Evolutionary conservation across 1,139 yeast species (phyloP).

Genomic region (Ashbya aceris): DNA sequence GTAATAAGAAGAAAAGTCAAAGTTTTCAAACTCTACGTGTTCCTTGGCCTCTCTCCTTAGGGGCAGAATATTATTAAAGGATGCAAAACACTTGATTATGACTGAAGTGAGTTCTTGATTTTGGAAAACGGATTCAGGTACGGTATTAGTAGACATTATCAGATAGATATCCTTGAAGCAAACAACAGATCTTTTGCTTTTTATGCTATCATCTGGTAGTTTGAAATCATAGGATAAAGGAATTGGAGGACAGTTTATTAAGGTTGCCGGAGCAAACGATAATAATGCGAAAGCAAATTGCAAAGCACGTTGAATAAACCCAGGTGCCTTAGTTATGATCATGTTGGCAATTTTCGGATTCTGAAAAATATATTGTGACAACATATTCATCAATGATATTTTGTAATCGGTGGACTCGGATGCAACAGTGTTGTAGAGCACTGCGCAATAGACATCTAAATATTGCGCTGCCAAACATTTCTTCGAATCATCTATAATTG

Average conservation of each 20-base stretch:
- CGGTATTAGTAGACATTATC: slow-evolving; percentile 59
- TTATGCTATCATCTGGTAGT: slow-evolving; percentile 46
- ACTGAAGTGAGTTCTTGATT: slow-evolving; percentile 31
- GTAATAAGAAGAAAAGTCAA: slow-evolving; percentile 73
- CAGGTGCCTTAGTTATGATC: slow-evolving; percentile 45
- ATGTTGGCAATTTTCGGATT: slow-evolving; percentile 72
- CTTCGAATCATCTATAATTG: slow-evolving; percentile 55
- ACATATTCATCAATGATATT: slow-evolving; percentile 57
- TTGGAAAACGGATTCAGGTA: slow-evolving; percentile 39
- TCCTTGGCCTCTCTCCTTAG: slow-evolving; percentile 65
- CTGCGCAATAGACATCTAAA: slow-evolving; percentile 69
- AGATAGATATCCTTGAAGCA: slow-evolving; percentile 78
- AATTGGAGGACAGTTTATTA: slow-evolving; percentile 52
- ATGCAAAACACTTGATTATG: slow-evolving; percentile 53
- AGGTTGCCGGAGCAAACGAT: slow-evolving; percentile 57
- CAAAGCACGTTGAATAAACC: slow-evolving; percentile 31
- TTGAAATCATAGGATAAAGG: slow-evolving; percentile 39
- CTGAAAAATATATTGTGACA: slow-evolving; percentile 83
- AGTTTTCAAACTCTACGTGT: slow-evolving; percentile 87
- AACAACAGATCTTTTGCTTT: slow-evolving; percentile 77
- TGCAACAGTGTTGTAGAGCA: slow-evolving; percentile 61
- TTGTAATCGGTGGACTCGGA: slow-evolving; percentile 75
- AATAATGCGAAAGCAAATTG: slow-evolving; percentile 41
- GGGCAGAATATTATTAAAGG: slow-evolving; percentile 74
- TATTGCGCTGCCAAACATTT: slow-evolving; percentile 63